phyloP scores from a whole-genome alignment of 257 asterid species.

The Plantago major region DNA sequence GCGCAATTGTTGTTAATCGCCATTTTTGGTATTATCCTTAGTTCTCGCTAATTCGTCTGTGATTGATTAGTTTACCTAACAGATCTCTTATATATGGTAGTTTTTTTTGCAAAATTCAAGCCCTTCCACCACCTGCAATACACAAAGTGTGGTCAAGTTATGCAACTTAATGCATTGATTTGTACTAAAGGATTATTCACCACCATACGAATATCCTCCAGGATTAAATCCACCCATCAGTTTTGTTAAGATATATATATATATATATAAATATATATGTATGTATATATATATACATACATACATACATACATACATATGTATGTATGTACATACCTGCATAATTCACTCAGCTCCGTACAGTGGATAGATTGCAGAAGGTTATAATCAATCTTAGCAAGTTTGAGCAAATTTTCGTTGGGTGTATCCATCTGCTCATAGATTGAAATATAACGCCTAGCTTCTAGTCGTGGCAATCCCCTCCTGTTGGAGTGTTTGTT shows the following conservation, averaged over 20 bases:
- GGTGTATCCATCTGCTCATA: constrained; percentile 14
- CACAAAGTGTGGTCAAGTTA: too few relatives aligned
- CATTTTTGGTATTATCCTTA: too few relatives aligned
- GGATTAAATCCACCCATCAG: too few relatives aligned
- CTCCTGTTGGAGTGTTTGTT: constrained; percentile 19
- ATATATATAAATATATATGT: too few relatives aligned
- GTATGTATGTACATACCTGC: constrained; percentile 16
- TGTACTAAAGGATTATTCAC: too few relatives aligned
- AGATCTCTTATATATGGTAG: constrained; percentile 26
- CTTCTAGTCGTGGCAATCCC: constrained; percentile 24
- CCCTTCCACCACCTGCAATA: constrained; percentile 39
- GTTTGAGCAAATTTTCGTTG: constrained; percentile 16
- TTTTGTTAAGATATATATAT: too few relatives aligned
- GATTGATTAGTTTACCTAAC: too few relatives aligned
- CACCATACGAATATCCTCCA: too few relatives aligned
- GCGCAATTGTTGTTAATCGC: too few relatives aligned
- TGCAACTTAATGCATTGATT: too few relatives aligned
- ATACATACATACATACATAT: background rate
- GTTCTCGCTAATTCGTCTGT: too few relatives aligned
- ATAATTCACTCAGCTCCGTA: constrained; percentile 21
- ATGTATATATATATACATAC: too few relatives aligned
- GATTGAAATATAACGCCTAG: constrained; percentile 24
- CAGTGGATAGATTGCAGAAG: constrained; percentile 22
- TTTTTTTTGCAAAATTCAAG: constrained; percentile 15
- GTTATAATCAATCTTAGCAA: constrained; percentile 31